phyloP scores from a whole-genome alignment of 164 flowering plant species.

The Santalum album region DNA sequence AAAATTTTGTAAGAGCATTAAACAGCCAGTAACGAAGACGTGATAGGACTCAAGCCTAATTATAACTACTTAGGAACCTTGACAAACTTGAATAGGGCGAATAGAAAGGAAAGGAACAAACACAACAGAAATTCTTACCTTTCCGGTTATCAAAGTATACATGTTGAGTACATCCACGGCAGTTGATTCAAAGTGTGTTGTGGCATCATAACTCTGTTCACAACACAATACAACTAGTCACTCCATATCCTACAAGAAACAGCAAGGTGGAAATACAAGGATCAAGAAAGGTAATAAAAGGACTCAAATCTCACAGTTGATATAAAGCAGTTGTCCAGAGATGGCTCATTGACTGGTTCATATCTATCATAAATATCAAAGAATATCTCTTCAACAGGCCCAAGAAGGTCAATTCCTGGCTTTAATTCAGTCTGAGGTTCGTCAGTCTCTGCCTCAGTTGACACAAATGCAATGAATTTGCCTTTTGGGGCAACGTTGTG shows the following conservation, averaged over 20 bases:
- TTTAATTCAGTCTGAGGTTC: slow-evolving; percentile 67
- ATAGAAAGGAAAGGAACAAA: not conserved
- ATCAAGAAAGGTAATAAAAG: not conserved
- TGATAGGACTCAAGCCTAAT: not conserved
- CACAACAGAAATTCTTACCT: slow-evolving; percentile 33
- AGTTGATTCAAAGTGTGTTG: slow-evolving; percentile 93
- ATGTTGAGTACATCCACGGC: slow-evolving; percentile 74
- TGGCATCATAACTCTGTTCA: slow-evolving; percentile 88
- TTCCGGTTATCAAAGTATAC: slow-evolving; percentile 86
- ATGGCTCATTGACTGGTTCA: slow-evolving; percentile 80
- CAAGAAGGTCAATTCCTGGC: slow-evolving; percentile 84
- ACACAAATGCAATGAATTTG: slow-evolving; percentile 89
- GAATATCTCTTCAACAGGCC: slow-evolving; percentile 90
- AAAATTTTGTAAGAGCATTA: too few relatives aligned
- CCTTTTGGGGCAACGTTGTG: slow-evolving; percentile 98
- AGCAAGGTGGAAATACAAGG: not conserved
- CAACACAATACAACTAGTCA: not conserved
- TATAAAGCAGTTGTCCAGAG: slow-evolving; percentile 84
- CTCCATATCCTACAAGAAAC: not conserved
- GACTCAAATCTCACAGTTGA: slow-evolving; percentile 55
- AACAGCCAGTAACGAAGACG: not conserved
- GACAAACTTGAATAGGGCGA: not conserved
- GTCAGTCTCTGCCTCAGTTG: slow-evolving; percentile 89
- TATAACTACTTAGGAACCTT: not conserved
- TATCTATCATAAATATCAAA: slow-evolving; percentile 82